These are phyloP conservation scores for Aaosphaeria pasadenensis DNA, from an alignment of 2,329 filamentous ascomycete genomes.

Conservation along the genomic window DNA sequence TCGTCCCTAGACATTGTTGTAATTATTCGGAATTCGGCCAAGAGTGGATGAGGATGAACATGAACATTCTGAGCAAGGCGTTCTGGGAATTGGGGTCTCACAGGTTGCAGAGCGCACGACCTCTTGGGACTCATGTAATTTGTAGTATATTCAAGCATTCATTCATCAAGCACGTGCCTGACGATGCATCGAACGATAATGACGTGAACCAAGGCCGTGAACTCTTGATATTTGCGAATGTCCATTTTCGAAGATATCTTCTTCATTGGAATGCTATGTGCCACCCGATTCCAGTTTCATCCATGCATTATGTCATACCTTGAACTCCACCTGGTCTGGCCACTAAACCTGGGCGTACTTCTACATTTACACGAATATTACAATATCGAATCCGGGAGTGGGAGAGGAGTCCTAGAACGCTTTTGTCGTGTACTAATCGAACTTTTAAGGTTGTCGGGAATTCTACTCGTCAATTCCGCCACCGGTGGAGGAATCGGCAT, in stretches of 20 bases:
- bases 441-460: background rate
- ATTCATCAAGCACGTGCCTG: slow-evolving; percentile 1
- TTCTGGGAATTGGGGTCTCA: slow-evolving; percentile 18
- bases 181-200: too few relatives aligned
- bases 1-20: slow-evolving; percentile 25
- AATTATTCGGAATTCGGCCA: slow-evolving; percentile 30
- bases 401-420: background rate
- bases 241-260: background rate
- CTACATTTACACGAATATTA: slow-evolving; percentile 37
- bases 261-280: background rate
- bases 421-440: too few relatives aligned
- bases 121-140: slow-evolving; percentile 19
- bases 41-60: slow-evolving; percentile 11
- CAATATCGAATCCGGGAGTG: slow-evolving; percentile 12
- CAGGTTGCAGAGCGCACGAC: slow-evolving; percentile 13
- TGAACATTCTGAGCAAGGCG: slow-evolving; percentile 38
- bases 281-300: background rate
- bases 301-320: slow-evolving; percentile 13
- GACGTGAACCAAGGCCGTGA: background rate
- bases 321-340: slow-evolving; percentile 5
- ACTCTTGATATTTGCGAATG: background rate
- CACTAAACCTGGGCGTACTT: slow-evolving; percentile 17
- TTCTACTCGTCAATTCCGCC: slow-evolving; percentile 28
- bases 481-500: slow-evolving; percentile 18
- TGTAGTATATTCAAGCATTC: slow-evolving; percentile 32